phyloP scores from a whole-genome alignment of 257 asterid species.

The Solanum ossicruentum region DNA sequence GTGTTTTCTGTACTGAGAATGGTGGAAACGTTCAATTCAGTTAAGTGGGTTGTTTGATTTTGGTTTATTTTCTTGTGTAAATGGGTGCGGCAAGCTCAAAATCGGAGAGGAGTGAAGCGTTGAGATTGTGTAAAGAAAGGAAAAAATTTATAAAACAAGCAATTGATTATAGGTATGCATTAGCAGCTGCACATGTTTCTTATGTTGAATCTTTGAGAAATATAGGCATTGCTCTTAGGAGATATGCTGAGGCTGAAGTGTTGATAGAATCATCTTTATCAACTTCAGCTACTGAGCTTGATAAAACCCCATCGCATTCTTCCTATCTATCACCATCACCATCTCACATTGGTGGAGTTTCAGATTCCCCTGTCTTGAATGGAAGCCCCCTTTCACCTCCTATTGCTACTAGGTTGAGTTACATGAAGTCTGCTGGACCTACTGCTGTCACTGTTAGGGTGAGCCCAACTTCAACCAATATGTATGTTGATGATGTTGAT shows the following conservation, averaged over 20 bases:
- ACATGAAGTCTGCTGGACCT: conserved; percentile 65
- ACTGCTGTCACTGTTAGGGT: conserved; percentile 55
- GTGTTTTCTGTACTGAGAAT: neutral
- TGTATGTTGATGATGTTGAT: conserved; percentile 57
- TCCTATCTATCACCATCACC: conserved; percentile 69
- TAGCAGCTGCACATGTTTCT: conserved; percentile 93
- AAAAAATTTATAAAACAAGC: conserved; percentile 76
- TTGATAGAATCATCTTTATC: conserved; percentile 51
- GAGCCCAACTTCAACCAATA: conserved; percentile 27
- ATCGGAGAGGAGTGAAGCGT: conserved; percentile 59
- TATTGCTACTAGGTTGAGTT: conserved; percentile 67
- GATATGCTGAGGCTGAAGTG: conserved; percentile 87
- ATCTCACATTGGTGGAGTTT: conserved; percentile 44
- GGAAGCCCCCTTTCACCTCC: conserved; percentile 70
- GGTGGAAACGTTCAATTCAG: neutral
- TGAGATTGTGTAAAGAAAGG: conserved; percentile 77
- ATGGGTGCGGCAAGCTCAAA: conserved; percentile 79
- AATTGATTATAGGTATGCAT: conserved; percentile 72
- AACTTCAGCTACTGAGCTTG: conserved; percentile 45
- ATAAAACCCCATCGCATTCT: conserved; percentile 64
- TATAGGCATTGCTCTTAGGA: conserved; percentile 76
- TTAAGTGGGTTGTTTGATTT: conserved; percentile 14
- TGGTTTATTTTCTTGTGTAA: neutral
- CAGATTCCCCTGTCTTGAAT: conserved; percentile 57
- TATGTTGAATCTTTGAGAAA: conserved; percentile 72